These are phyloP conservation scores for Tympanopsis confertula DNA, from an alignment of 2,329 filamentous ascomycete genomes.

Conservation along the genomic window DNA sequence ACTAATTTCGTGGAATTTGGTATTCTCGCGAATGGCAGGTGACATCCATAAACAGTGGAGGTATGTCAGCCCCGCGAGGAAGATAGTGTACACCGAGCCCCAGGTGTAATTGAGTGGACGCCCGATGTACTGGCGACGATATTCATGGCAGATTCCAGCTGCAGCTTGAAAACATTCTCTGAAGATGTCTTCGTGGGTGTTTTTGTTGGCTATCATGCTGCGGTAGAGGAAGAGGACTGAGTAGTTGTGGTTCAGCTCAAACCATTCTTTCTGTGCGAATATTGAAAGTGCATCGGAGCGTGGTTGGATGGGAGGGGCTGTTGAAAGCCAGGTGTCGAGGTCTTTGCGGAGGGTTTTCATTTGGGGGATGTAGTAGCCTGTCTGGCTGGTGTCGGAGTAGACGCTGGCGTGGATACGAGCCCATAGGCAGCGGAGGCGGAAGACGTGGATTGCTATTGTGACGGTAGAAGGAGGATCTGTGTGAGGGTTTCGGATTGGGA, in stretches of 20 bases:
- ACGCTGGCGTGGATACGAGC: too few relatives aligned
- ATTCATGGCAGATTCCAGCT: slow-evolving; percentile 4
- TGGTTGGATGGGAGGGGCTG: slow-evolving; percentile 2
- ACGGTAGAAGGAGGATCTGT: slow-evolving; percentile 1
- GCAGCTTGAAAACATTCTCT: slow-evolving; percentile 8
- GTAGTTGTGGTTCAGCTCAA: slow-evolving; percentile 7
- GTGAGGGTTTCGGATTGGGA: slow-evolving; percentile 1
- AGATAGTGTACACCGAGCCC: slow-evolving; percentile 9
- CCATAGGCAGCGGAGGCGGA: slow-evolving; percentile 6
- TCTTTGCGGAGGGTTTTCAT: slow-evolving; percentile 1
- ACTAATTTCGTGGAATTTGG: slow-evolving; percentile 8
- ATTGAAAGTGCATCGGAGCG: slow-evolving; percentile 3
- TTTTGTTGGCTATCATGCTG: slow-evolving; percentile 7
- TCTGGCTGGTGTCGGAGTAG: too few relatives aligned
- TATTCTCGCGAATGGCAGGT: slow-evolving; percentile 5
- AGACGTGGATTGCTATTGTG: slow-evolving; percentile 4
- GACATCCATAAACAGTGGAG: slow-evolving; percentile 20
- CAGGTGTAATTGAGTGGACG: slow-evolving; percentile 9
- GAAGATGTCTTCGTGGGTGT: slow-evolving; percentile 9
- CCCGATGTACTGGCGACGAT: slow-evolving; percentile 6
- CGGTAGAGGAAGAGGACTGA: slow-evolving; percentile 12
- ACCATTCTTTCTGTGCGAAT: slow-evolving; percentile 6
- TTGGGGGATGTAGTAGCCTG: too few relatives aligned
- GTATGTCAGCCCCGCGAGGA: slow-evolving; percentile 13
- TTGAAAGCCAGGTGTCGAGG: slow-evolving; percentile 2